Percentiles rank a stretch among this genome's conserved stretches.
These are phyloP conservation scores for Aspergillus haitiensis DNA, from an alignment of 495 filamentous ascomycete species.

Conservation along the genomic window DNA sequence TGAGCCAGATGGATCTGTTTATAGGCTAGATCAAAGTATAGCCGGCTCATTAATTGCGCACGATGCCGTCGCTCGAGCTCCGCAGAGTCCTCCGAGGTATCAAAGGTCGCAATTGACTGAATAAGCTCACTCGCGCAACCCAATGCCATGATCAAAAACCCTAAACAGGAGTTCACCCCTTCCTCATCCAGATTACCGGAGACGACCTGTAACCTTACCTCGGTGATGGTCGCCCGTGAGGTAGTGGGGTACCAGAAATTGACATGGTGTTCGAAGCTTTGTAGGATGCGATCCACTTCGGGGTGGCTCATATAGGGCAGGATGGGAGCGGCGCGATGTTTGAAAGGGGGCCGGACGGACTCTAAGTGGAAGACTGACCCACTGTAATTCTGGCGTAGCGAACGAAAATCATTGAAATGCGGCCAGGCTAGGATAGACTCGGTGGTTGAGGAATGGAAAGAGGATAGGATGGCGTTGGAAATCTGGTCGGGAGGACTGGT, in stretches of 20 bases:
- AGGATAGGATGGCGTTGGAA: conserved; percentile 12
- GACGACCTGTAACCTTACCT: conserved; percentile 7
- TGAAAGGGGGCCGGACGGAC: conserved; percentile 2
- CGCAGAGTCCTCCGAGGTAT: not conserved
- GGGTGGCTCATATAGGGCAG: conserved; percentile 5
- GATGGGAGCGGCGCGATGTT: not conserved
- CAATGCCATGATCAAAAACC: conserved; percentile 8
- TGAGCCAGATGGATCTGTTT: conserved; percentile 13
- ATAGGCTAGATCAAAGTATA: conserved; percentile 12
- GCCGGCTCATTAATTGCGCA: conserved; percentile 10
- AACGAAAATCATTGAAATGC: conserved; percentile 12
- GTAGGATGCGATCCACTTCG: conserved; percentile 9
- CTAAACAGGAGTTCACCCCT: conserved; percentile 5
- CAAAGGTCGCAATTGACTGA: not conserved
- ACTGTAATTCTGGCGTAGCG: conserved; percentile 13
- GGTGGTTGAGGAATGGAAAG: conserved; percentile 16
- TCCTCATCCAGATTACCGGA: conserved; percentile 8
- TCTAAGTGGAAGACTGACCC: conserved; percentile 15
- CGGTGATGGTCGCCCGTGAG: conserved; percentile 6
- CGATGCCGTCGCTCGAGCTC: conserved; percentile 4
- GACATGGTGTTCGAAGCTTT: conserved; percentile 15
- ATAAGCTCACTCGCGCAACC: conserved; percentile 11
- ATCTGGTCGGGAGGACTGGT: conserved; percentile 11
- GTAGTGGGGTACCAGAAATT: conserved; percentile 17
- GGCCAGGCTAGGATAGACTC: conserved; percentile 17